Evolutionary conservation across 2,329 filamentous ascomycete genomes (phyloP), one percentile per base, ranked within the genome.

Genomic region (Diaporthe amygdali): DNA sequence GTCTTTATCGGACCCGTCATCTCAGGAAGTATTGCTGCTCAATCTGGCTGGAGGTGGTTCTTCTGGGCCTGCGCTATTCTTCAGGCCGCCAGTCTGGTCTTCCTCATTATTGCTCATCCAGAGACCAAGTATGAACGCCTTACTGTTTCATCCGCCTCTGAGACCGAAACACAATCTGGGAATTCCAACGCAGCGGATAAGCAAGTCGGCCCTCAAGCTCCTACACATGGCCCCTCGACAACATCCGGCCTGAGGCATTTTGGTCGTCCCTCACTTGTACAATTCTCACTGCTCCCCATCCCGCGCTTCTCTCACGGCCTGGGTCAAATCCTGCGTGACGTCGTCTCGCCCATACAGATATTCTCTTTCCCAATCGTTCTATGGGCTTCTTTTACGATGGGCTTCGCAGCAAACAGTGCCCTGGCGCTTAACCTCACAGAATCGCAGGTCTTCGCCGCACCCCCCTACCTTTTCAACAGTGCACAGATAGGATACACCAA

Each of bases 391-490:
- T 66, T 77, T 10, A 61, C 75, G 14, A 77, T 79, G 76, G 77
- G 76, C 32, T 79, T 77, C 69, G 75, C 78, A 8, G 75, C 77
- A n/a, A 80, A 77, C 75, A 73, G 73, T 27, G 79, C 87, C 20
- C 82, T 88, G 5, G 82, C 84, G 67, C 85, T 85, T 74, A 87
- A 87, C 76, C 79, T 88, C n/a, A 86, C 84, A 12, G 82, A 88
- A 74, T 85, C 85, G 1, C 81, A 83, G 17, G 79, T 85, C 2
- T 82, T 88, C 69, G 79, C 75, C 8, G 79, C 81, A 2, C 82
- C 83, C 12, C 84, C 85, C 0, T 88, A 87, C 74, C 75, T 78
- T 39, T 86, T 86, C 79, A 79, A 70, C 7, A 78, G 84, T 2
- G 76, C 79, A 12, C 76, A 81, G 39, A 84, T 87, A 25, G 86